Conservation (phyloP, 2,329 filamentous ascomycete genomes). For the Phaeomoniella chlamydospora region DNA sequence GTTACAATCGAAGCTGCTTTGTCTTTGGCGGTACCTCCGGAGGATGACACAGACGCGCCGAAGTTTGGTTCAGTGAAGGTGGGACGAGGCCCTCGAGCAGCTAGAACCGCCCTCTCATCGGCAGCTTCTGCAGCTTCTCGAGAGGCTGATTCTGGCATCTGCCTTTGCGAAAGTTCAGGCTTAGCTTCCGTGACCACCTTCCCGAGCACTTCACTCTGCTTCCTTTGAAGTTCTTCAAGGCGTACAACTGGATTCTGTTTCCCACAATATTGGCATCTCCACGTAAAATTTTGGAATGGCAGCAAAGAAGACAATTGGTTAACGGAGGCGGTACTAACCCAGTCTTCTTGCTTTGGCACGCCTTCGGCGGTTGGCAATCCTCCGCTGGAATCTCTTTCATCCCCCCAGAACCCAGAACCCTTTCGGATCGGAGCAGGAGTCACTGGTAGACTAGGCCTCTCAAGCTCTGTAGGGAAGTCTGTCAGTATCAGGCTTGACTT, state of each 20-base stretch:
- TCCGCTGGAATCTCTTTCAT: constrained; percentile 38
- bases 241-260: constrained; percentile 54
- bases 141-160: constrained; percentile 12
- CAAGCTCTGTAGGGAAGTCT: constrained; percentile 70
- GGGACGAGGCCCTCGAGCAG: neutral
- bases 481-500: constrained; percentile 55
- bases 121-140: constrained; percentile 6
- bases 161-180: constrained; percentile 10
- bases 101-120: neutral
- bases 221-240: constrained; percentile 54
- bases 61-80: neutral
- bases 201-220: constrained; percentile 49
- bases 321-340: constrained; percentile 61
- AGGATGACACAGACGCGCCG: too few relatives aligned
- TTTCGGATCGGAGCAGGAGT: constrained; percentile 70
- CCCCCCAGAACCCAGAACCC: constrained; percentile 49
- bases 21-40: too few relatives aligned
- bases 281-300: constrained; percentile 3
- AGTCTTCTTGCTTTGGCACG: constrained; percentile 76
- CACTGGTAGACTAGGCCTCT: constrained; percentile 78
- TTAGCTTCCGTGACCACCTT: constrained; percentile 13
- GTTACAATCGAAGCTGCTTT: too few relatives aligned
- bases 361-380: constrained; percentile 63
- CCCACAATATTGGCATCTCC: constrained; percentile 20
- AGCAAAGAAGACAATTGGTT: constrained; percentile 8